Evolutionary conservation across 2,329 filamentous ascomycete species (phyloP).

Genomic region (Apiospora kogelbergensis): DNA sequence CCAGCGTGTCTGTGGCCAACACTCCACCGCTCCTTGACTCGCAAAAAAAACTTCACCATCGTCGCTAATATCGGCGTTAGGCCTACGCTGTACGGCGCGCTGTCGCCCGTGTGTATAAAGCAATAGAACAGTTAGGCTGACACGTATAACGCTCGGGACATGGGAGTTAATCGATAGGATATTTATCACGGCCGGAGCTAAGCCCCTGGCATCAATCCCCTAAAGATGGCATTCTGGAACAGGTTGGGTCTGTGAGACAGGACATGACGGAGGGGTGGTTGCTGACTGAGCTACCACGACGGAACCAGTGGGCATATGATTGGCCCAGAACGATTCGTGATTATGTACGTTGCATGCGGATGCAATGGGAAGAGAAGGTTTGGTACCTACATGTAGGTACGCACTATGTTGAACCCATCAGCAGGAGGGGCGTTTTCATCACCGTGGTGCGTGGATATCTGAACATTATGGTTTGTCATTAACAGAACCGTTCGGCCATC

Average conservation of each 20-base stretch:
- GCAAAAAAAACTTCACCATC: not conserved
- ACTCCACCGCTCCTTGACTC: conserved; percentile 5
- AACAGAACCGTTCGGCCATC: not conserved
- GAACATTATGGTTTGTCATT: not conserved
- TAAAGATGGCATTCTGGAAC: not conserved
- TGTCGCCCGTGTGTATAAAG: not conserved
- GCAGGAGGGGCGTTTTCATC: too few species aligned
- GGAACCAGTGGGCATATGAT: not conserved
- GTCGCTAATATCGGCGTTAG: conserved; percentile 4
- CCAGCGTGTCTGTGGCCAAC: not conserved
- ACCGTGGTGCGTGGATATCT: not conserved
- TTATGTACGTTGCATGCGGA: not conserved
- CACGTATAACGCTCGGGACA: not conserved
- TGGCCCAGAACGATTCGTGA: not conserved
- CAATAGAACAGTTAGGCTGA: not conserved
- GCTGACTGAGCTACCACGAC: not conserved
- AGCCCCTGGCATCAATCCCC: not conserved
- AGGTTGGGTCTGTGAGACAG: not conserved
- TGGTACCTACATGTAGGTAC: too few species aligned
- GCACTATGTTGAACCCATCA: too few species aligned
- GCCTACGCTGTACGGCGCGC: not conserved
- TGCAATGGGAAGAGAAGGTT: not conserved
- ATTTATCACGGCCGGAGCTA: not conserved
- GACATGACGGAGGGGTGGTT: not conserved
- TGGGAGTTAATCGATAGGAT: not conserved